A percentile compares a stretch with the other conserved stretches of the same genome.
Evolutionary conservation across 2,329 filamentous ascomycete genomes (phyloP).

Genomic region (Cladosporium colombiae): DNA sequence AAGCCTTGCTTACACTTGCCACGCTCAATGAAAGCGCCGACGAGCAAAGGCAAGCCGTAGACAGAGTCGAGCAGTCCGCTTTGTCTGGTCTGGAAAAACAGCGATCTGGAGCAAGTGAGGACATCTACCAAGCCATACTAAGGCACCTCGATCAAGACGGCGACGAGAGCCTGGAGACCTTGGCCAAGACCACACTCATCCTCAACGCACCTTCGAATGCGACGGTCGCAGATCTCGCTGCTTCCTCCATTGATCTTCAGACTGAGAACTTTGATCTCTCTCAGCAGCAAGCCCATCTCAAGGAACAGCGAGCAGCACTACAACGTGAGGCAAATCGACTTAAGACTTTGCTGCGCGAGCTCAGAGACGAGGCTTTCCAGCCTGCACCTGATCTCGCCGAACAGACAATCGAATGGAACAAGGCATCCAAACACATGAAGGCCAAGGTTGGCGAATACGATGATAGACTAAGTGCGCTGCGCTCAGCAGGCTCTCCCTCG

Average conservation of each 20-base stretch:
- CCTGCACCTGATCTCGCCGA: constrained; percentile 60
- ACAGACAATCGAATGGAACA: constrained; percentile 72
- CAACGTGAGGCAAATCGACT: constrained; percentile 29
- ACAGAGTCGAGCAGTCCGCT: constrained; percentile 60
- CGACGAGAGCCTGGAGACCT: constrained; percentile 32
- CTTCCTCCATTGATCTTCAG: constrained; percentile 21
- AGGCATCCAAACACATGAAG: constrained; percentile 66
- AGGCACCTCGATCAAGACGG: constrained; percentile 36
- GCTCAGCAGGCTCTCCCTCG: constrained; percentile 34
- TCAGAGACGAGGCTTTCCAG: constrained; percentile 37
- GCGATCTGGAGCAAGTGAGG: constrained; percentile 22
- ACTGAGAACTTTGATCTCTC: constrained; percentile 30
- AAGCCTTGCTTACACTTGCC: constrained; percentile 71
- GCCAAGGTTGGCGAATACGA: constrained; percentile 67
- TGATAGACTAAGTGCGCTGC: constrained; percentile 32
- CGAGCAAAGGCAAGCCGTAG: constrained; percentile 63
- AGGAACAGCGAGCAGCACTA: constrained; percentile 30
- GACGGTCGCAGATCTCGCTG: constrained; percentile 16
- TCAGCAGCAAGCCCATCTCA: constrained; percentile 31
- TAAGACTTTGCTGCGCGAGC: constrained; percentile 25
- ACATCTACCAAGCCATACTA: constrained; percentile 26
- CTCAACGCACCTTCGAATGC: constrained; percentile 37
- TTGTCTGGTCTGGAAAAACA: constrained; percentile 53
- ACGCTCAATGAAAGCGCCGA: constrained; percentile 76
- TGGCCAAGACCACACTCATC: constrained; percentile 41